Base-by-base conservation (phyloP, 805 yeast genomes). In the Pichia cephalocereana region DNA sequence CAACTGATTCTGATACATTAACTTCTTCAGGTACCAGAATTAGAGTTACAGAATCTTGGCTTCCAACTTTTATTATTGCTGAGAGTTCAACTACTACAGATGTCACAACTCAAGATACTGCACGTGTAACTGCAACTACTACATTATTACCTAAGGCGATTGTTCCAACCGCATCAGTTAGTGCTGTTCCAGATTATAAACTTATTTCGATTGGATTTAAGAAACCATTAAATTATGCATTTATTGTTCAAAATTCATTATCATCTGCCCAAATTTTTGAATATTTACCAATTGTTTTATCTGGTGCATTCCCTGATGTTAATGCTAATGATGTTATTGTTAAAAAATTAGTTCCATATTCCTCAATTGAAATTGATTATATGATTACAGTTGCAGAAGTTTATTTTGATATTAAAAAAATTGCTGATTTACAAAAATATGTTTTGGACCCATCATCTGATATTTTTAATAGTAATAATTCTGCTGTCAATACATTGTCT, bases 371-470 rank as follows among this genome's bases (percentile, higher is more conserved):
- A 14, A 71, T 71, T 44, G 70, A 70, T 43, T 91, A 87, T 64
- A 76, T 88, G 51, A 86, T 86, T 47, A 85, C 97, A 0, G 86
- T 90, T 52, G 98, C 97, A 8, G 84, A 84, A 62, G 83, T 87
- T 47, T 88, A 85, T 62, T 83, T 88, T 69, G 96, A 96, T 23
- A 62, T 67, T 11, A 62, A 65, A 12, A 66, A 74, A 31, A 74
- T 86, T 17, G 56, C 63, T 1, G 61, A 68, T 0, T 70, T 91
- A 53, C 76, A 77, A 50, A 65, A 65, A 17, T 64, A 71, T 38
- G 64, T 91, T 40, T 66, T 70, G 45, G 67, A 80, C 49, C 54
- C 71, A 0, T 56, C 69, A n/a, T 86, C 96, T 4, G 49, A 57
- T 26, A 62, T 93, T 44, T 91, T 84, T 66, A 55, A 69, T 46